These are phyloP conservation scores for Holtermannia corniformis DNA, from an alignment of 768 basidiomycete species.

Conservation along the genomic window DNA sequence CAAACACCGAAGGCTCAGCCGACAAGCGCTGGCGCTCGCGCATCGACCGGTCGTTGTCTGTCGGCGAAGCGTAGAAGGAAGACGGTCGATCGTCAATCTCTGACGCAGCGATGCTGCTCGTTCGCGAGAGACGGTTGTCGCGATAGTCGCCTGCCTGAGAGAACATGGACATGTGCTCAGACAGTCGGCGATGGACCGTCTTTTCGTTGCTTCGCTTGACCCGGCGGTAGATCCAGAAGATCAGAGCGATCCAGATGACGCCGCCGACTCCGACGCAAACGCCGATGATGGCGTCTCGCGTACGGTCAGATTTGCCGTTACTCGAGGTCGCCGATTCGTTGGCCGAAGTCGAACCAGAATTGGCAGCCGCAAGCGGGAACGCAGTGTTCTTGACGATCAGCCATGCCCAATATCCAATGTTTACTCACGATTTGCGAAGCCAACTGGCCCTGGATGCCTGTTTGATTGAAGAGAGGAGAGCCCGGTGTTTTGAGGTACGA, in stretches of 20 bases:
- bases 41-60: slow-evolving; percentile 31
- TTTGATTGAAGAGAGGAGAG: slow-evolving; percentile 58
- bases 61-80: slow-evolving; percentile 38
- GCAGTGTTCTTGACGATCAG: slow-evolving; percentile 46
- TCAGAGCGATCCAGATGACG: slow-evolving; percentile 61
- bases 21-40: slow-evolving; percentile 13
- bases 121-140: slow-evolving; percentile 14
- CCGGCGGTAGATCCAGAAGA: slow-evolving; percentile 61
- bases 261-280: slow-evolving; percentile 75
- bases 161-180: slow-evolving; percentile 47
- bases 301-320: slow-evolving; percentile 37
- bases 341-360: slow-evolving; percentile 6
- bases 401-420: neutral
- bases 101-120: slow-evolving; percentile 31
- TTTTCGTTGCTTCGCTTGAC: slow-evolving; percentile 56
- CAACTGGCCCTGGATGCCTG: slow-evolving; percentile 49
- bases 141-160: slow-evolving; percentile 15
- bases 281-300: slow-evolving; percentile 82
- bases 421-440: slow-evolving; percentile 52
- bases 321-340: slow-evolving; percentile 10
- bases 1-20: slow-evolving; percentile 19
- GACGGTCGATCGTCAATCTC: slow-evolving; percentile 39
- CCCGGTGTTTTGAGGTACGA: slow-evolving; percentile 52
- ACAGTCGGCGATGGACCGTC: slow-evolving; percentile 61
- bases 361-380: slow-evolving; percentile 47